phyloP scores from a whole-genome alignment of 2,329 filamentous ascomycete genomes.

The Myriosclerotinia scirpicola region DNA sequence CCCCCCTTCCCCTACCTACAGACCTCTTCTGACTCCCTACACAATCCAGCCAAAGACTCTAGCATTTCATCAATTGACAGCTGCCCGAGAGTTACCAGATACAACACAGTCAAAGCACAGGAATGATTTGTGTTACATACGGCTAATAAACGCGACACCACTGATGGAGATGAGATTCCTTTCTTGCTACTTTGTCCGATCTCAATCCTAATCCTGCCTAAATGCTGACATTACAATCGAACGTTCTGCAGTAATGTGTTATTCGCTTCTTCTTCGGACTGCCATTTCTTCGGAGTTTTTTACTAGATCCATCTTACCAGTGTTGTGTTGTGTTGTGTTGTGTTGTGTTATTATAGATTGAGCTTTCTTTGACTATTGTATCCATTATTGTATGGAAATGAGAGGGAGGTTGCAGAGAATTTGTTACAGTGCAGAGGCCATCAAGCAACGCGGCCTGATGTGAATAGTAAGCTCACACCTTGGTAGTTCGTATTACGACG shows the following conservation, averaged over 20 bases:
- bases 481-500: slow-evolving; percentile 1
- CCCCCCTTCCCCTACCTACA: background rate
- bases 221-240: slow-evolving; percentile 7
- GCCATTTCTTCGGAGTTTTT: slow-evolving; percentile 1
- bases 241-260: slow-evolving; percentile 8
- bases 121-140: background rate
- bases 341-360: background rate
- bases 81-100: background rate
- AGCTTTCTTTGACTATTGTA: background rate
- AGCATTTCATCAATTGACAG: background rate
- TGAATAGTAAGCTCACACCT: slow-evolving; percentile 19
- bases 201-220: background rate
- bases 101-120: slow-evolving; percentile 8
- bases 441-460: slow-evolving; percentile 5
- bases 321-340: background rate
- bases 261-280: background rate
- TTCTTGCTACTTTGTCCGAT: slow-evolving; percentile 6
- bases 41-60: background rate
- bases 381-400: slow-evolving; percentile 7
- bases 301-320: background rate
- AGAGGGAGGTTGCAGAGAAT: slow-evolving; percentile 3
- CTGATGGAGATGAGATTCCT: background rate
- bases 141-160: background rate
- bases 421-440: background rate
- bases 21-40: background rate